Percentiles rank a stretch among this genome's conserved stretches.
phyloP scores from a whole-genome alignment of 2,329 filamentous ascomycete species.

The Colletotrichum plurivorum region DNA sequence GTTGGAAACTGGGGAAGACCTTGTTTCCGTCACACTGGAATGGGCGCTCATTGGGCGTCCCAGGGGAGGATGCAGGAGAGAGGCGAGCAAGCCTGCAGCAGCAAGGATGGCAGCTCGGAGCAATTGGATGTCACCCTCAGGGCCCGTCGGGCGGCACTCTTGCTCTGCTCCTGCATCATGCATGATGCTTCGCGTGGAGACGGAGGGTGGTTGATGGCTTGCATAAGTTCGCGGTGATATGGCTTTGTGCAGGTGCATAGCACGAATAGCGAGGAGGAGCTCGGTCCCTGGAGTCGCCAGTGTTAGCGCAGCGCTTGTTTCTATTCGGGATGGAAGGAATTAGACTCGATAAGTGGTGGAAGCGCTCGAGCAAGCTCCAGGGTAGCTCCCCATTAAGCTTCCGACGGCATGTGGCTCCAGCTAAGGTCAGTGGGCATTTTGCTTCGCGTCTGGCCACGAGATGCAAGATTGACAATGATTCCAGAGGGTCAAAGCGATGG shows the following conservation, averaged over 20 bases:
- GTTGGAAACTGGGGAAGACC: constrained; percentile 20
- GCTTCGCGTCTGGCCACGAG: neutral
- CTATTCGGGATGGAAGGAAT: neutral
- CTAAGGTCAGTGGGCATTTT: neutral
- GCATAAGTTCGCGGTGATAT: too few species aligned
- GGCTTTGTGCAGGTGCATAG: constrained; percentile 3
- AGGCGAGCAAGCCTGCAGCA: neutral
- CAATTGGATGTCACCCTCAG: constrained; percentile 24
- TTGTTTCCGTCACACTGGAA: constrained; percentile 30
- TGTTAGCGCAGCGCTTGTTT: constrained; percentile 17
- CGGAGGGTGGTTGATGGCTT: neutral
- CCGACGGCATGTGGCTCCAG: neutral
- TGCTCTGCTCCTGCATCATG: neutral
- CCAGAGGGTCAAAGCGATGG: constrained; percentile 4
- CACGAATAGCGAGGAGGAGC: neutral
- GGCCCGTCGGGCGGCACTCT: neutral
- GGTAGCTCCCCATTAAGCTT: constrained; percentile 12
- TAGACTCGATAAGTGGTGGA: neutral
- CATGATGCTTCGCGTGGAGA: neutral
- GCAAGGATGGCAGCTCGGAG: constrained; percentile 29
- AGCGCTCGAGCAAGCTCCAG: constrained; percentile 6
- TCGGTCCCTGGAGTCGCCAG: neutral
- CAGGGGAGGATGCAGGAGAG: constrained; percentile 6
- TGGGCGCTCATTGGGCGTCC: constrained; percentile 11
- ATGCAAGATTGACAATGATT: constrained; percentile 24